Conservation (phyloP, 805 yeast species). For the Candida methanosorbosa region DNA sequence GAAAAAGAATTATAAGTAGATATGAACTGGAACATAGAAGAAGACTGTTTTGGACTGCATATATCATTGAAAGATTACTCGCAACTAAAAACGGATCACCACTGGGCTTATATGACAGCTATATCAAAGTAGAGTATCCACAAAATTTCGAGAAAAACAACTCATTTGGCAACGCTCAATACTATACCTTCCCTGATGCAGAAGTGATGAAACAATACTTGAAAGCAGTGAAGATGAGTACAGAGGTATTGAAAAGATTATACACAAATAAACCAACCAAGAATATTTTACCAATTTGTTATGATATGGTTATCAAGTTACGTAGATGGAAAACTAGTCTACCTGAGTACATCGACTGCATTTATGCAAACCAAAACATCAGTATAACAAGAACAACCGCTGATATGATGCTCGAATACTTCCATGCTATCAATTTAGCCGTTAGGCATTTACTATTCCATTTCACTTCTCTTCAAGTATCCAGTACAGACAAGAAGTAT, state of each 20-base stretch:
- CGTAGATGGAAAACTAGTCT: slow-evolving; percentile 54
- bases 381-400: slow-evolving; percentile 53
- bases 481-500: slow-evolving; percentile 26
- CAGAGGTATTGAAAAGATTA: slow-evolving; percentile 50
- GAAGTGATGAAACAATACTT: slow-evolving; percentile 61
- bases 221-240: slow-evolving; percentile 61
- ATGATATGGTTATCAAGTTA: slow-evolving; percentile 52
- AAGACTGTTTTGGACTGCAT: slow-evolving; percentile 17
- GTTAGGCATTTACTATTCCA: slow-evolving; percentile 65
- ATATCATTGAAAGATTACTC: slow-evolving; percentile 41
- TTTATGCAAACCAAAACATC: slow-evolving; percentile 39
- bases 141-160: slow-evolving; percentile 47
- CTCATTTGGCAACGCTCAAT: slow-evolving; percentile 43
- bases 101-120: slow-evolving; percentile 58
- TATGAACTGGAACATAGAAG: slow-evolving; percentile 35
- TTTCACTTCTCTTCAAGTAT: slow-evolving; percentile 51
- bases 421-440: slow-evolving; percentile 67
- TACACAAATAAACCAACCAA: slow-evolving; percentile 60
- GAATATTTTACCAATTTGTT: slow-evolving; percentile 56
- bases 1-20: slow-evolving; percentile 36
- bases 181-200: slow-evolving; percentile 60
- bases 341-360: slow-evolving; percentile 52
- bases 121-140: slow-evolving; percentile 62
- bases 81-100: slow-evolving; percentile 69
- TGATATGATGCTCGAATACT: slow-evolving; percentile 64